Evolutionary conservation across 345 rosid genomes (phyloP).

Genomic region (Erodium maritimum): DNA sequence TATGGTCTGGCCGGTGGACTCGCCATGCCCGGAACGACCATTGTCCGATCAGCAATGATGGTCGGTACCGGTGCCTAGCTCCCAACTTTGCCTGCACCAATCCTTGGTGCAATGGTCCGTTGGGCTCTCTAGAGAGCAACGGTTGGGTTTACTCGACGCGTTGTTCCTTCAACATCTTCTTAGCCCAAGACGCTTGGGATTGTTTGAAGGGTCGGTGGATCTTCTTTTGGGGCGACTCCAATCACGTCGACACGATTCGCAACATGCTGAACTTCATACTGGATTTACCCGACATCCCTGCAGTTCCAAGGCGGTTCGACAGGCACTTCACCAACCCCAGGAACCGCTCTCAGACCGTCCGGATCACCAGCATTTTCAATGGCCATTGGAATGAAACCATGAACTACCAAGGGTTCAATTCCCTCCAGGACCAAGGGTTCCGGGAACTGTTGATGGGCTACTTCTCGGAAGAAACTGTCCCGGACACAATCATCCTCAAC

Average conservation of each 20-base stretch:
- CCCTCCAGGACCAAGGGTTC: conserved; percentile 49
- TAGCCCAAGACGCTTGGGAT: conserved; percentile 55
- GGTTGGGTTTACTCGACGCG: conserved; percentile 94
- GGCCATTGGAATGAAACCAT: conserved; percentile 79
- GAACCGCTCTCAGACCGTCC: conserved; percentile 47
- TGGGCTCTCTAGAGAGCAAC: conserved; percentile 76
- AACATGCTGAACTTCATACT: conserved; percentile 74
- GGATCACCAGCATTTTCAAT: conserved; percentile 90
- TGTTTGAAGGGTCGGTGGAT: conserved; percentile 73
- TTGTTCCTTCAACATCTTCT: conserved; percentile 60
- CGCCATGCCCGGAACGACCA: conserved; percentile 58
- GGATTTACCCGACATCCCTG: conserved; percentile 43
- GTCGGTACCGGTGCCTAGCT: conserved; percentile 61
- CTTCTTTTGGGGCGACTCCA: conserved; percentile 97
- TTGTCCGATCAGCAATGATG: conserved; percentile 58
- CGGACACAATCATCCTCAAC: conserved; percentile 71
- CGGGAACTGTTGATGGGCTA: conserved; percentile 54
- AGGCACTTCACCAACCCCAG: conserved; percentile 57
- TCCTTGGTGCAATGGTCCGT: conserved; percentile 80
- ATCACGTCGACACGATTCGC: conserved; percentile 84
- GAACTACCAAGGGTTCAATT: conserved; percentile 84
- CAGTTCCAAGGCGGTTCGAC: conserved; percentile 86
- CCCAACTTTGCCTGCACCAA: conserved; percentile 47
- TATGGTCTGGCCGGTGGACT: conserved; percentile 92
- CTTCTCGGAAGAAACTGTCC: conserved; percentile 57